These are phyloP conservation scores for Lactifluus hygrophoroides DNA, from an alignment of 768 basidiomycete genomes.

Conservation along the genomic window DNA sequence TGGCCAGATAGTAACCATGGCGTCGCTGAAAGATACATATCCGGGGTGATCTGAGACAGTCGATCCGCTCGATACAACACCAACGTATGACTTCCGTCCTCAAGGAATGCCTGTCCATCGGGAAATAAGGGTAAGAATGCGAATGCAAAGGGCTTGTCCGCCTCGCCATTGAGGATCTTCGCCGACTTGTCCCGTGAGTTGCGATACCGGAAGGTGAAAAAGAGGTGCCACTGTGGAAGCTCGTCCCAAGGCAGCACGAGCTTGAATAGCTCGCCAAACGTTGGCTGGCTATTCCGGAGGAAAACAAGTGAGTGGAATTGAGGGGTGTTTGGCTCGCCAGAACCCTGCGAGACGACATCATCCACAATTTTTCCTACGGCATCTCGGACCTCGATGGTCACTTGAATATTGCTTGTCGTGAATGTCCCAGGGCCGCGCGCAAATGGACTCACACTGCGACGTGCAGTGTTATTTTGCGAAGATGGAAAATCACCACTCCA, in stretches of 20 bases:
- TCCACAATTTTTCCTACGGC: slow-evolving; percentile 61
- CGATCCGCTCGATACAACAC: slow-evolving; percentile 81
- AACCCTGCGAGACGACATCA: slow-evolving; percentile 69
- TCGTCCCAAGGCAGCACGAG: slow-evolving; percentile 61
- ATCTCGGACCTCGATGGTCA: slow-evolving; percentile 81
- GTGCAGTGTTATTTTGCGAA: slow-evolving; percentile 42
- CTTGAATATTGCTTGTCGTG: slow-evolving; percentile 67
- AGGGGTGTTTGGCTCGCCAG: slow-evolving; percentile 72
- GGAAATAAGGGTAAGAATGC: slow-evolving; percentile 85
- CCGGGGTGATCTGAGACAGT: slow-evolving; percentile 48
- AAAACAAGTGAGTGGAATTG: slow-evolving; percentile 91
- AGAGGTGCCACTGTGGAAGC: slow-evolving; percentile 78
- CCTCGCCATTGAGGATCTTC: slow-evolving; percentile 32
- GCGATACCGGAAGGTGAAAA: slow-evolving; percentile 87
- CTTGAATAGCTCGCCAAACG: slow-evolving; percentile 91
- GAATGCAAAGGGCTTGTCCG: slow-evolving; percentile 82
- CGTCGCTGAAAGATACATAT: slow-evolving; percentile 65
- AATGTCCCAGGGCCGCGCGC: slow-evolving; percentile 49
- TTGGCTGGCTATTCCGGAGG: slow-evolving; percentile 78
- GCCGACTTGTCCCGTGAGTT: slow-evolving; percentile 40
- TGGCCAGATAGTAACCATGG: slow-evolving; percentile 49
- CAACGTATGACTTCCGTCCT: slow-evolving; percentile 83
- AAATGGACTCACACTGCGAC: slow-evolving; percentile 49
- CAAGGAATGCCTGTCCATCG: slow-evolving; percentile 65
- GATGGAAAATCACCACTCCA: slow-evolving; percentile 86